phyloP scores from a whole-genome alignment of 176 grass and related monocot genomes.

The Triticum turgidum region DNA sequence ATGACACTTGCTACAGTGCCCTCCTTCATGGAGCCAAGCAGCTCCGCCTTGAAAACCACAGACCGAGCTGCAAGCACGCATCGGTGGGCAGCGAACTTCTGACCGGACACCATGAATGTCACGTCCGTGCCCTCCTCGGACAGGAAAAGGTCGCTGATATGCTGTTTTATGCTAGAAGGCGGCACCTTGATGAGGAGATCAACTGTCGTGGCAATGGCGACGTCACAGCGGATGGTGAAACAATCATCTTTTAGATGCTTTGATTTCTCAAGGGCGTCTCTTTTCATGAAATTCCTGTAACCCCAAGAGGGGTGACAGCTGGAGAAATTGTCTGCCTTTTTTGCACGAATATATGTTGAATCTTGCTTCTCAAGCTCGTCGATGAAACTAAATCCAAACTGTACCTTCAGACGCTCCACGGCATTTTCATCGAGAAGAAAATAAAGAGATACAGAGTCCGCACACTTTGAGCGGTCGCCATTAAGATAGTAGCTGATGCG shows the following conservation, averaged over 20 bases:
- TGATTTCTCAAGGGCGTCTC: not conserved
- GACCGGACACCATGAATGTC: not conserved
- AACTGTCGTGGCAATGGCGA: not conserved
- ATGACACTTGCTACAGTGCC: not conserved
- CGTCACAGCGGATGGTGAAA: not conserved
- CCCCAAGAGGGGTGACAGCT: rapidly evolving
- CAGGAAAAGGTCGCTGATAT: not conserved
- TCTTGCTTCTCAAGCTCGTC: not conserved
- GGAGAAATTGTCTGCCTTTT: not conserved
- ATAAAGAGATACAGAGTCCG: not conserved
- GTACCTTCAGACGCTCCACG: not conserved
- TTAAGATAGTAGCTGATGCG: not conserved
- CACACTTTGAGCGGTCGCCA: rapidly evolving
- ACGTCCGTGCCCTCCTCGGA: not conserved
- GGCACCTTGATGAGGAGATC: not conserved
- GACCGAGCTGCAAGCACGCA: not conserved
- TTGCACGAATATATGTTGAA: not conserved
- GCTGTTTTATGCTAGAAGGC: not conserved
- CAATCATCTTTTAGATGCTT: not conserved
- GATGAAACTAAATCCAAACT: not conserved
- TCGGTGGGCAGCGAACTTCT: not conserved
- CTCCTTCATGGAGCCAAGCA: not conserved
- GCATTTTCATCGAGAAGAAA: not conserved
- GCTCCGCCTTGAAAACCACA: not conserved
- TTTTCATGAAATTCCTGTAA: not conserved